Evolutionary conservation across 768 basidiomycete species (phyloP).

Genomic region (Botryobasidium botryosum): DNA sequence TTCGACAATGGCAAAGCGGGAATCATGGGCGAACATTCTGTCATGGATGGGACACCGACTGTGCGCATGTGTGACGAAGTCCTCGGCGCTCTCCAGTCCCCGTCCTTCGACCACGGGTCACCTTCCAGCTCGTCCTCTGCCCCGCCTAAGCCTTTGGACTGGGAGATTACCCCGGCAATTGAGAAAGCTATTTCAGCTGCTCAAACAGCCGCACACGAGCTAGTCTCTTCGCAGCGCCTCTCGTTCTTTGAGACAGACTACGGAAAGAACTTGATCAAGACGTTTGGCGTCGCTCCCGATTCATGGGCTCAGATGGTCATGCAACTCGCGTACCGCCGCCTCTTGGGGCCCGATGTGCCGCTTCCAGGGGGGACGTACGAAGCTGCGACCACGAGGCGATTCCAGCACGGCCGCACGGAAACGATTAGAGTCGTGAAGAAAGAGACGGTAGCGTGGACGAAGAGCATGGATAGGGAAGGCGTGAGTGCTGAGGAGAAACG

Average conservation of each 20-base stretch:
- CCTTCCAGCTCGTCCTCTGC: constrained; percentile 12
- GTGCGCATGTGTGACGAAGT: constrained; percentile 55
- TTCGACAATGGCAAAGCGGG: constrained; percentile 70
- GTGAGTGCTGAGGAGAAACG: constrained; percentile 29
- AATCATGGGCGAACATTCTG: constrained; percentile 83
- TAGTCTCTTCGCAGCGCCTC: constrained; percentile 47
- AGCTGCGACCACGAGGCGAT: constrained; percentile 78
- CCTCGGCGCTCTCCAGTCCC: constrained; percentile 39
- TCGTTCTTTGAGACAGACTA: constrained; percentile 50
- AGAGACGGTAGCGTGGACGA: constrained; percentile 64
- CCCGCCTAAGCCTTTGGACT: constrained; percentile 40
- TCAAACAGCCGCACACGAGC: constrained; percentile 34
- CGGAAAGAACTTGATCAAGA: constrained; percentile 76
- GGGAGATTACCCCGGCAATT: constrained; percentile 36
- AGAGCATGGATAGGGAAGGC: constrained; percentile 38
- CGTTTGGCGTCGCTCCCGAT: constrained; percentile 79
- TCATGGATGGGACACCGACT: constrained; percentile 82
- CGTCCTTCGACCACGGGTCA: constrained; percentile 46
- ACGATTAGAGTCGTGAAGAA: constrained; percentile 71
- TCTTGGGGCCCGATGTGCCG: constrained; percentile 25
- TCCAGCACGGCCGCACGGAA: constrained; percentile 82
- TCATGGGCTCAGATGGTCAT: constrained; percentile 89
- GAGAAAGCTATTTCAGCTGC: constrained; percentile 38
- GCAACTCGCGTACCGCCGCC: constrained; percentile 72
- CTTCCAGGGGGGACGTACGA: constrained; percentile 69